Conservation (phyloP, 2,329 filamentous ascomycete genomes). For the Ceratocystis ficicola region DNA sequence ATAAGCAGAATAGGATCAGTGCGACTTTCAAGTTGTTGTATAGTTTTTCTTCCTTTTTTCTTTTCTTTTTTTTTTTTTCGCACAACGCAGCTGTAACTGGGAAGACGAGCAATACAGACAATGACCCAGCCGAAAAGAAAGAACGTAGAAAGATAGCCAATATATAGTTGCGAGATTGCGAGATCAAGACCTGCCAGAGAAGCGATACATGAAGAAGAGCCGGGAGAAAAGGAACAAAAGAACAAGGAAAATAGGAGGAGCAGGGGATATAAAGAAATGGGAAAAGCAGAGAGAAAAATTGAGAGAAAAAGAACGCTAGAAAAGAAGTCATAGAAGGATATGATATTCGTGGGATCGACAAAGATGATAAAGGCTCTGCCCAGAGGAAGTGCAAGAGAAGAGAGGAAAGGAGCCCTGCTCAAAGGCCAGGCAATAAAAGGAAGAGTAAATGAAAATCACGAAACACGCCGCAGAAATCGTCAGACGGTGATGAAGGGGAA, state of each 20-base stretch:
- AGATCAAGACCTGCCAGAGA: conserved; percentile 8
- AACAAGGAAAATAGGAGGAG: background rate
- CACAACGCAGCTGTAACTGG: background rate
- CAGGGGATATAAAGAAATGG: background rate
- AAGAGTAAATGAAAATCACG: conserved; percentile 15
- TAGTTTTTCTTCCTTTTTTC: no score
- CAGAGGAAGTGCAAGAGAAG: background rate
- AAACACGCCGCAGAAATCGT: conserved; percentile 14
- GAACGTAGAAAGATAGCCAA: background rate
- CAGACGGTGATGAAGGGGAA: background rate
- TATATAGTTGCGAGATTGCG: background rate
- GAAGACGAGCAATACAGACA: background rate
- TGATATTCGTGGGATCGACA: background rate
- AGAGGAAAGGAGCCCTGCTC: background rate
- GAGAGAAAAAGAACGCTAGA: background rate
- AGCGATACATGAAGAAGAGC: background rate
- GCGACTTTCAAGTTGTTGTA: background rate
- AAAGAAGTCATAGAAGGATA: background rate
- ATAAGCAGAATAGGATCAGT: background rate
- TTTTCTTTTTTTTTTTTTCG: no score
- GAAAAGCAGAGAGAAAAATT: background rate
- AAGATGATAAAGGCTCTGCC: background rate
- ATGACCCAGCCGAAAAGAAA: background rate
- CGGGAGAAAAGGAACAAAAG: background rate
- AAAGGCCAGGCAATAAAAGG: conserved; percentile 6